Percentiles rank a stretch among this genome's conserved stretches.
Conservation (phyloP, 805 yeast species). For the Komagataella pastoris region DNA sequence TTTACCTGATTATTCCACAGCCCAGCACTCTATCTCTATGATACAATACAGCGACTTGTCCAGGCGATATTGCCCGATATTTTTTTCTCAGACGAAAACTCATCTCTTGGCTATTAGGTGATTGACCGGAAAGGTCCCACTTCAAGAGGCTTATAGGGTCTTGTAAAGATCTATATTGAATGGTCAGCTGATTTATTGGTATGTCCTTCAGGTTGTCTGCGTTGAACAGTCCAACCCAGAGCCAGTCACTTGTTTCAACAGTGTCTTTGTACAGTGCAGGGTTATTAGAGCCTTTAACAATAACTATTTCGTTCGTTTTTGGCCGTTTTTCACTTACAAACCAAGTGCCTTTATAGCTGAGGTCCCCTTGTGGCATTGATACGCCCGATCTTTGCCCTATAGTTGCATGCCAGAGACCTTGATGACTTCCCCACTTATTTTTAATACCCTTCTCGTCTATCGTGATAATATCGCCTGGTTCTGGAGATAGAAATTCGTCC, state of each 20-base stretch:
- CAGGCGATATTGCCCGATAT: conserved; percentile 76
- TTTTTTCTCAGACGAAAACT: conserved; percentile 25
- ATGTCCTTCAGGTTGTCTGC: neutral
- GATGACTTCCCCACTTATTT: conserved; percentile 63
- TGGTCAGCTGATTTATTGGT: conserved; percentile 18
- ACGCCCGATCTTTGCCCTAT: conserved; percentile 78
- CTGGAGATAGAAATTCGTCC: conserved; percentile 55
- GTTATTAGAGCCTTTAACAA: conserved; percentile 59
- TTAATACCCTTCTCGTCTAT: conserved; percentile 33
- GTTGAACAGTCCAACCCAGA: conserved; percentile 27
- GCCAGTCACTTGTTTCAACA: conserved; percentile 30
- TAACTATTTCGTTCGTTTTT: conserved; percentile 58
- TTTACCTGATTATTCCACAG: conserved; percentile 26
- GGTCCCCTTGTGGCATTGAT: conserved; percentile 84
- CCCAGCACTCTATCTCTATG: conserved; percentile 57
- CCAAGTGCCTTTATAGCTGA: conserved; percentile 69
- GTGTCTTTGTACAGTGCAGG: conserved; percentile 34
- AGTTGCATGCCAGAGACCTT: conserved; percentile 91
- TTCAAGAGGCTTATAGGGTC: conserved; percentile 27
- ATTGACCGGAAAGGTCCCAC: conserved; percentile 7
- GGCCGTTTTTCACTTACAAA: conserved; percentile 62
- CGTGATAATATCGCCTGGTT: conserved; percentile 73
- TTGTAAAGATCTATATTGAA: conserved; percentile 71
- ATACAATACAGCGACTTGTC: conserved; percentile 75
- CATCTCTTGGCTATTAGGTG: conserved; percentile 8